Evolutionary conservation across 2,329 filamentous ascomycete genomes (phyloP).

Genomic region (Aspergillus udagawae): DNA sequence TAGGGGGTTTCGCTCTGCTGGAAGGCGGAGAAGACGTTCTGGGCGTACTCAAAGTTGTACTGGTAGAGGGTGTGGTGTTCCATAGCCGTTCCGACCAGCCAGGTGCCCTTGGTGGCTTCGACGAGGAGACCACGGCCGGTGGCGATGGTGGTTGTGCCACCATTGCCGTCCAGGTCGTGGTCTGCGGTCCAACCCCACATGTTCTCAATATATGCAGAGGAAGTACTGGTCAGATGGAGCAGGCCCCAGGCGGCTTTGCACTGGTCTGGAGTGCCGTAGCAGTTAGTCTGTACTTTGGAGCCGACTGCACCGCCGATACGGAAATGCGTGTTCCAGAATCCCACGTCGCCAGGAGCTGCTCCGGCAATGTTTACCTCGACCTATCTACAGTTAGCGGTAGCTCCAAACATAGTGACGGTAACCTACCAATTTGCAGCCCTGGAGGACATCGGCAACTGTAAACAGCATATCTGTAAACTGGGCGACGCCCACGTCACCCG

Average conservation of each 20-base stretch:
- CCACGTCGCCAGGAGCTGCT: constrained; percentile 46
- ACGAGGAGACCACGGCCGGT: constrained; percentile 40
- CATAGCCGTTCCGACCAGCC: constrained; percentile 45
- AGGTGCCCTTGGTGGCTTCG: constrained; percentile 41
- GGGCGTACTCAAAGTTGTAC: constrained; percentile 43
- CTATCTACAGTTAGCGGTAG: not conserved
- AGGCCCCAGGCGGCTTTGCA: constrained; percentile 49
- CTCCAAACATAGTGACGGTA: too few relatives aligned
- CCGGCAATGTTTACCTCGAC: constrained; percentile 52
- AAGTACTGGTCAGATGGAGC: constrained; percentile 47
- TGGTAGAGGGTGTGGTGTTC: constrained; percentile 48
- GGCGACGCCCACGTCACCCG: constrained; percentile 46
- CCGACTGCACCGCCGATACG: constrained; percentile 45
- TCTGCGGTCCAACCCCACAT: constrained; percentile 48
- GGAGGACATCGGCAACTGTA: constrained; percentile 46
- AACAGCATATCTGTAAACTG: constrained; percentile 52
- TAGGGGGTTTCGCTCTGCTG: constrained; percentile 32
- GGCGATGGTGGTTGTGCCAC: constrained; percentile 23
- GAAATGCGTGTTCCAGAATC: constrained; percentile 47
- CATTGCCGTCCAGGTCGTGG: constrained; percentile 46
- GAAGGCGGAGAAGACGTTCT: constrained; percentile 40
- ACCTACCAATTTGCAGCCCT: constrained; percentile 36
- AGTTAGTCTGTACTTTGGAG: constrained; percentile 37
- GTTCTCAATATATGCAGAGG: constrained; percentile 53
- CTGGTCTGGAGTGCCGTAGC: constrained; percentile 25